Conservation (phyloP, 345 rosid genomes). For the Citrus mangshanensis region DNA sequence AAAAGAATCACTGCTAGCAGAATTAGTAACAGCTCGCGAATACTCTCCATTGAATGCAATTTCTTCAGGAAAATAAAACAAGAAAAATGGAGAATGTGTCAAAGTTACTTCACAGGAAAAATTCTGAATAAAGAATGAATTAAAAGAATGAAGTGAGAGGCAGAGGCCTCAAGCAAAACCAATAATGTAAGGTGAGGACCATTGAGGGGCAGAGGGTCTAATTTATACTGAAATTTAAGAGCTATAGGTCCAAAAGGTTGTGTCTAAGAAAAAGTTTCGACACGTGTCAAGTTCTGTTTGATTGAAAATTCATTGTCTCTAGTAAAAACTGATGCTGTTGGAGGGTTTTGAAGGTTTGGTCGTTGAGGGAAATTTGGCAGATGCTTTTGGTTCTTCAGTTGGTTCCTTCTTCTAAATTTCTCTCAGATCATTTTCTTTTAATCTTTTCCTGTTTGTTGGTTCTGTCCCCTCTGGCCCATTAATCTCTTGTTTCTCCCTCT, state of each 20-base stretch:
- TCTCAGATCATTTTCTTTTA: neutral
- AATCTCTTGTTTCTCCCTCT: neutral
- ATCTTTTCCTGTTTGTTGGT: constrained; percentile 11
- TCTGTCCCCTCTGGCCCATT: constrained; percentile 20
- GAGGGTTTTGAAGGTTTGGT: constrained; percentile 13
- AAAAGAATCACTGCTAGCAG: constrained; percentile 17
- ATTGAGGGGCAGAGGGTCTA: constrained; percentile 10
- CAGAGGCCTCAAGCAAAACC: neutral
- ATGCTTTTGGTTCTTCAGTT: constrained; percentile 10
- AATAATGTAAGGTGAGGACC: neutral
- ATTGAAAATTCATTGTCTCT: constrained; percentile 13
- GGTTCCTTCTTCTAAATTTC: neutral
- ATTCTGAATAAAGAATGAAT: constrained; percentile 7
- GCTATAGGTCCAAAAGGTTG: neutral
- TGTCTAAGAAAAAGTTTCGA: constrained; percentile 12
- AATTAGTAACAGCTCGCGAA: constrained; percentile 20
- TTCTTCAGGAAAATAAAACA: neutral
- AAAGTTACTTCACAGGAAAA: neutral
- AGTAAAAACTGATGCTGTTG: neutral
- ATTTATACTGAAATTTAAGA: constrained; percentile 32
- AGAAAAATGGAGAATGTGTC: neutral
- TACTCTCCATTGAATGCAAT: constrained; percentile 24
- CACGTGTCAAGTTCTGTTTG: constrained; percentile 49
- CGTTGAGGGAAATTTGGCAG: constrained; percentile 19
- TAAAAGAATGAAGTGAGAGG: neutral